Evolutionary conservation across 441 rosid genomes (phyloP), one percentile per base, ranked within the genome.

Genomic region (Populus hybrid): DNA sequence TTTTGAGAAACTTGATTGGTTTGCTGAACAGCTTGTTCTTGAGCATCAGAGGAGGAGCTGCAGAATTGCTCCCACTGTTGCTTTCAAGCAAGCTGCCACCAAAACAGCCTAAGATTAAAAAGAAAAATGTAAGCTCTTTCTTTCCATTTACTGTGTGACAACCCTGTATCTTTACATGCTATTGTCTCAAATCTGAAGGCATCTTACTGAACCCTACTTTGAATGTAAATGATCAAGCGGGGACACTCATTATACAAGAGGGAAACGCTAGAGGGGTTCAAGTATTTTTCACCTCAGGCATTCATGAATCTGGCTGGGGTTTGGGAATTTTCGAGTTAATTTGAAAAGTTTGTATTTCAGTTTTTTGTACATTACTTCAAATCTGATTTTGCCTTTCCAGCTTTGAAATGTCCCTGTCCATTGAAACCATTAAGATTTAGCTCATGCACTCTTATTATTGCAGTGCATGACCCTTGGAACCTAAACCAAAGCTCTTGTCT

Each of bases 61-160:
- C 84, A 85, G 99, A 77, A 93, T 95, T 5, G 95, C 98, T 82
- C 99, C 99, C 85, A 95, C 98, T 82, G 97, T 95, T 75, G 99
- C 93, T 63, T 92, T 95, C 90, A 95, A 95, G 89, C 97, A 93
- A 87, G 86, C 90, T 30, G 80, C 88, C 70, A 83, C 86, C 14
- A 84, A 87, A 64, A 69, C 91, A 65, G 75, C 78, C 72, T 87
- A 50, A 88, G 53, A 61, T n/a, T 42, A 32, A 65, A 73, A 42
- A 69, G 28, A 36, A 35, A 81, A 73, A 79, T 88, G 93, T 85
- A 78, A 73, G 77, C 30, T 35, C 77, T 71, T 70, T 63, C 71
- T 65, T 79, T 82, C 64, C 26, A 57, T 72, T 23, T 61, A 1
- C 0, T 9, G 8, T 46, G 2, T 66, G 18, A 6, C 34, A 12